Evolutionary conservation across 2,329 filamentous ascomycete species (phyloP).

Genomic region (Fusarium poae): DNA sequence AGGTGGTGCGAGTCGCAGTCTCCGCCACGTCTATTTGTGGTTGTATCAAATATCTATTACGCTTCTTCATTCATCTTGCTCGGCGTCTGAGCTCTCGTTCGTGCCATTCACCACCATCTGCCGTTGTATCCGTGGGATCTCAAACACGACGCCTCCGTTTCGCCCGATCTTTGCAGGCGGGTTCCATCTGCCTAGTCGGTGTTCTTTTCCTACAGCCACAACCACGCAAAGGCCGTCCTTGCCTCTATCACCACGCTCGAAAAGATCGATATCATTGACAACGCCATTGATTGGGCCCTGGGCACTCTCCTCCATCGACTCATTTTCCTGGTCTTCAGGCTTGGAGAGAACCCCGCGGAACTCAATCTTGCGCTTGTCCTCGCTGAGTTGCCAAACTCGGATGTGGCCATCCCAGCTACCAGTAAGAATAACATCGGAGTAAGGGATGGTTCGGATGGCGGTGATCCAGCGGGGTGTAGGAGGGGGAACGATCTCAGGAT

Average conservation of each 20-base stretch:
- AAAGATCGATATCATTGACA: constrained; percentile 88
- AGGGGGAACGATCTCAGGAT: constrained; percentile 69
- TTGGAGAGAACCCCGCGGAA: constrained; percentile 75
- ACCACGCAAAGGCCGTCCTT: constrained; percentile 84
- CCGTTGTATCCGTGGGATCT: constrained; percentile 70
- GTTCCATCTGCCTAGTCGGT: constrained; percentile 87
- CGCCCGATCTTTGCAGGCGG: constrained; percentile 68
- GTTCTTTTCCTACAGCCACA: constrained; percentile 88
- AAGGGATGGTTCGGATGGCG: constrained; percentile 86
- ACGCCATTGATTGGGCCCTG: constrained; percentile 73
- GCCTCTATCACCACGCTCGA: constrained; percentile 84
- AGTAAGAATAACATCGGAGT: constrained; percentile 88
- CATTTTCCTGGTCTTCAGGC: constrained; percentile 38
- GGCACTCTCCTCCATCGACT: constrained; percentile 49
- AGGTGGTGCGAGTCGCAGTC: constrained; percentile 29
- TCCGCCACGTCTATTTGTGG: constrained; percentile 45
- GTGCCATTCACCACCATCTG: constrained; percentile 52
- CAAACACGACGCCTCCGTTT: constrained; percentile 90
- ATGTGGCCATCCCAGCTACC: constrained; percentile 93
- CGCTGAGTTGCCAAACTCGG: constrained; percentile 84
- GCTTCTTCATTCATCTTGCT: constrained; percentile 46
- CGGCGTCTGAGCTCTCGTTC: constrained; percentile 45
- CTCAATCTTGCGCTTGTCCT: constrained; percentile 85
- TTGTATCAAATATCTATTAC: constrained; percentile 41
- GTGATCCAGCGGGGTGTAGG: constrained; percentile 90